A percentile compares a stretch with the other conserved stretches of the same genome.
These are phyloP conservation scores for Paraphysoderma sedebokerense DNA, from an alignment of 371 early-diverging fungal species.

Conservation along the genomic window DNA sequence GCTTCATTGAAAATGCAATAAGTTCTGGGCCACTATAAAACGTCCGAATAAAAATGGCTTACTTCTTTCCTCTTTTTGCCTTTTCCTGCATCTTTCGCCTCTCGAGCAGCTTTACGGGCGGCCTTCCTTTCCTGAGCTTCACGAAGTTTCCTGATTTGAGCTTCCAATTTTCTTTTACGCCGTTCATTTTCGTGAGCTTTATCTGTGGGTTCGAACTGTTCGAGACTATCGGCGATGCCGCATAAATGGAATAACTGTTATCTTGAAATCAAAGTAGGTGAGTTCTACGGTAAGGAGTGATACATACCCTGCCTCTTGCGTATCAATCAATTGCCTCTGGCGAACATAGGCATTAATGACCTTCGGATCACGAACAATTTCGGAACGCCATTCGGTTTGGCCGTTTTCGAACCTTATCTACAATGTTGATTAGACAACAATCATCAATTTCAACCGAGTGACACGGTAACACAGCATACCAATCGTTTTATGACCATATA, in stretches of 20 bases:
- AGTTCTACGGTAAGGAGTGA: conserved; percentile 30
- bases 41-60: conserved; percentile 9
- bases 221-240: conserved; percentile 13
- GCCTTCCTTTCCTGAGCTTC: conserved; percentile 16
- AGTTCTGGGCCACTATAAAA: conserved; percentile 9
- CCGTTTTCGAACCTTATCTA: conserved; percentile 46
- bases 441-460: neutral
- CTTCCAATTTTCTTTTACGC: conserved; percentile 23
- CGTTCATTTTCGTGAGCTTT: conserved; percentile 40
- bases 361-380: conserved; percentile 57
- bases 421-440: too few species aligned
- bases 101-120: conserved; percentile 9
- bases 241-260: neutral
- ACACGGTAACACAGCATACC: conserved; percentile 8
- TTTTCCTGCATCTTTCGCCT: neutral
- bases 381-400: conserved; percentile 50
- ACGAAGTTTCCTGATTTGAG: neutral
- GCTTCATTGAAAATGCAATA: conserved; percentile 11
- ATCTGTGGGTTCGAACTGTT: conserved; percentile 33
- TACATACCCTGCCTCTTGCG: conserved; percentile 17
- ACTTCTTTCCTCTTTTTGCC: neutral
- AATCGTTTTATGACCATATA: conserved; percentile 40
- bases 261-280: conserved; percentile 16
- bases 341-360: conserved; percentile 80
- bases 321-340: conserved; percentile 65